These are phyloP conservation scores for Pseudozyma pruni DNA, from an alignment of 1,284 basidiomycete species.

Conservation along the genomic window DNA sequence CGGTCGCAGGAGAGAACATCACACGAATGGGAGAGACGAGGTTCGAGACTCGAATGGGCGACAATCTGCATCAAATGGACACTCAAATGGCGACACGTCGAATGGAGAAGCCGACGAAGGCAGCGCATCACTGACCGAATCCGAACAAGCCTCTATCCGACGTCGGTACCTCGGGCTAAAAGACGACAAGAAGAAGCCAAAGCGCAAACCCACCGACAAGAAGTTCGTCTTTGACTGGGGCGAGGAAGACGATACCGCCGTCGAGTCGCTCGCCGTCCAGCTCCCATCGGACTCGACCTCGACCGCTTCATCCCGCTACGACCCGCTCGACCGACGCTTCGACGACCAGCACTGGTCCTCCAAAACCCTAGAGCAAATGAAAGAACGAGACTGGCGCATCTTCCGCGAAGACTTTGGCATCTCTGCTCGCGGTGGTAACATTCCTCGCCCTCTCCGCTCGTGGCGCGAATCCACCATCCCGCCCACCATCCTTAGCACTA, in stretches of 20 bases:
- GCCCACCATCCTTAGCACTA: constrained; percentile 79
- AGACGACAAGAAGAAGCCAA: constrained; percentile 81
- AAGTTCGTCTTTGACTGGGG: constrained; percentile 99
- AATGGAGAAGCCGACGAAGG: neutral
- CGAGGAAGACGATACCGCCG: constrained; percentile 61
- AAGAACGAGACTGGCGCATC: constrained; percentile 97
- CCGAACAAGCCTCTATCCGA: constrained; percentile 53
- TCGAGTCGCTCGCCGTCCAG: constrained; percentile 29
- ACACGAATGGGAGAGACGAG: neutral
- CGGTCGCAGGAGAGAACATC: constrained; percentile 3
- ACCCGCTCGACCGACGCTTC: constrained; percentile 68
- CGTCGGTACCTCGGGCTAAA: constrained; percentile 60
- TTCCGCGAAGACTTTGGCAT: constrained; percentile 99
- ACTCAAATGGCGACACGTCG: neutral
- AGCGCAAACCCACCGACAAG: constrained; percentile 86
- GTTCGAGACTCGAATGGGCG: neutral
- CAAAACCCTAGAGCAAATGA: constrained; percentile 93
- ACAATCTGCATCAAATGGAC: neutral
- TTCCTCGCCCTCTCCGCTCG: constrained; percentile 88
- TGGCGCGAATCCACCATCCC: constrained; percentile 93
- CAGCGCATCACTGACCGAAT: constrained; percentile 38
- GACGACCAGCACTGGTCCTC: constrained; percentile 91
- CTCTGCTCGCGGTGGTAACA: constrained; percentile 84
- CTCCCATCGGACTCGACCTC: constrained; percentile 6
- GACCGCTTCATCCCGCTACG: constrained; percentile 3